Base-by-base conservation (phyloP, 75 land plant genomes). In the Pseudotsuga menziesii region DNA sequence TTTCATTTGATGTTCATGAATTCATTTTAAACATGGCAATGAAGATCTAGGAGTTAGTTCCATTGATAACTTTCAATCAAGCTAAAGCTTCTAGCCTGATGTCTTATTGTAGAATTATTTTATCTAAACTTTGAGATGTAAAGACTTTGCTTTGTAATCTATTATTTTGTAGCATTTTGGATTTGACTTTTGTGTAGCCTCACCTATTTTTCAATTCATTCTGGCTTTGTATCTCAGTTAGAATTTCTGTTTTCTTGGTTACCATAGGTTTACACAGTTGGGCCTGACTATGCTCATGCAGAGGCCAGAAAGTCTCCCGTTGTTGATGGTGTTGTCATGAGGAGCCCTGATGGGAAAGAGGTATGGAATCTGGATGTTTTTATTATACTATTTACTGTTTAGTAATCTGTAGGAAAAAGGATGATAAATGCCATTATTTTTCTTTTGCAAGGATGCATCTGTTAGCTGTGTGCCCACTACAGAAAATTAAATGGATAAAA, bases 241-340 rank as follows among this genome's bases (percentile, higher is more conserved):
- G 26, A 13, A 48, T 48, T 48, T 48, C 12, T 48, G 11, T 48
- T 48, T 12, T 48, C 54, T 48, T 48, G 54, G 54, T 48, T 48
- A 25, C 14, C 74, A 54, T 76, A 96, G 98, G 99, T 96, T 22
- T 96, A 97, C 77, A 97, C 99, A 27, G 99, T 97, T 74, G 99
- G 99, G 20, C 92, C 98, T 58, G 99, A 90, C 76, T 97, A 97
- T 91, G 99, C 99, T 12, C 99, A 97, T 88, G 99, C 99, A 56
- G 99, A 97, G 81, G 99, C 99, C 71, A 83, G 99, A 69, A 97
- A 97, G 72, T 94, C 98, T 80, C 99, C 99, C 58, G 99, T 96
- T 79, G 99, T 96, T 82, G 99, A 96, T 86, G 99, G 99, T 61
- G 99, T 96, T 81, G 99, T 96, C 29, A 89, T 96, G 99, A 90